Conservation (phyloP, 257 asterid species). For the Rehmannia glutinosa region DNA sequence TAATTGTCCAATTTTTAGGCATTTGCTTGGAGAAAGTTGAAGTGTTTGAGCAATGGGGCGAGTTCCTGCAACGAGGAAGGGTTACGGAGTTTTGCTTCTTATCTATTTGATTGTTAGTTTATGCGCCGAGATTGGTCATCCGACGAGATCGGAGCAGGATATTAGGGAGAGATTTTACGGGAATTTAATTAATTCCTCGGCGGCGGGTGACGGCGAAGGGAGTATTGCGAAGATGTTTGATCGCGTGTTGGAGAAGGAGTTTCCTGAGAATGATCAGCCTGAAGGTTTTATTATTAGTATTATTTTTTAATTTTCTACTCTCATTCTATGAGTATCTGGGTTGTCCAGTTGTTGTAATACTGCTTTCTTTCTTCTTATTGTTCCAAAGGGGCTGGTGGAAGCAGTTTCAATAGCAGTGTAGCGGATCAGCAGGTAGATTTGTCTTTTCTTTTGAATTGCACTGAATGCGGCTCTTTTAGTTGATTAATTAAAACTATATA, state of each 20-base stretch:
- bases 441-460: neutral
- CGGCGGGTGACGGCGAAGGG: slow-evolving; percentile 57
- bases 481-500: neutral
- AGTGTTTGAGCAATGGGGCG: slow-evolving; percentile 26
- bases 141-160: slow-evolving; percentile 74
- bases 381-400: slow-evolving; percentile 58
- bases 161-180: slow-evolving; percentile 84
- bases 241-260: slow-evolving; percentile 91
- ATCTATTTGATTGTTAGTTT: slow-evolving; percentile 21
- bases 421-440: slow-evolving; percentile 77
- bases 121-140: slow-evolving; percentile 25
- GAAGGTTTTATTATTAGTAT: slow-evolving; percentile 58
- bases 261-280: slow-evolving; percentile 85
- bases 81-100: slow-evolving; percentile 22
- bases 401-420: slow-evolving; percentile 90
- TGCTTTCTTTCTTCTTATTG: slow-evolving; percentile 28
- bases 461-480: neutral
- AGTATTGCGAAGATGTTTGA: slow-evolving; percentile 90
- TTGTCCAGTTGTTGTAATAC: neutral
- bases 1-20: neutral
- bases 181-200: slow-evolving; percentile 62
- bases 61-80: slow-evolving; percentile 11
- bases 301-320: neutral
- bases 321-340: neutral
- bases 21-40: neutral